Evolutionary conservation across 2,329 filamentous ascomycete genomes (phyloP).

Genomic region (Stachybotrys chlorohalonatus): DNA sequence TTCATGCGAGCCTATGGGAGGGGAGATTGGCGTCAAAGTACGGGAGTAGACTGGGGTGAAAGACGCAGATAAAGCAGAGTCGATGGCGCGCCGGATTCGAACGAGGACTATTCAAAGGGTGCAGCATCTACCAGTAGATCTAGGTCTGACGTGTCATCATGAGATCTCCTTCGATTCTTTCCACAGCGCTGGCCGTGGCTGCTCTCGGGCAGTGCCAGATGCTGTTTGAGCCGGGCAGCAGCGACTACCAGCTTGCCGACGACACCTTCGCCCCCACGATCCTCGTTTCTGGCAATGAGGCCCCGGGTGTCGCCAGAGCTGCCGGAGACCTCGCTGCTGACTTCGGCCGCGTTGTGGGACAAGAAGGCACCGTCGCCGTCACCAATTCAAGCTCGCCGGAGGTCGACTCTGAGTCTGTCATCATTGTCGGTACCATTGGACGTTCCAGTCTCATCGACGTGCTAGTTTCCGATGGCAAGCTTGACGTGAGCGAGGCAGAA

Average conservation of each 20-base stretch:
- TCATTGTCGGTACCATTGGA: constrained; percentile 62
- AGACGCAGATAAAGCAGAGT: too few species aligned
- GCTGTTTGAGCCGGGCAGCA: background rate
- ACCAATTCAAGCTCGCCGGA: background rate
- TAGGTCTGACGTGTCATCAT: background rate
- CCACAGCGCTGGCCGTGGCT: background rate
- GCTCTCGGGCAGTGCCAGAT: background rate
- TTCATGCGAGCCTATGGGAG: too few species aligned
- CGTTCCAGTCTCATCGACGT: constrained; percentile 53
- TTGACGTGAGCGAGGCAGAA: constrained; percentile 47
- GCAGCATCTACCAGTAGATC: too few species aligned
- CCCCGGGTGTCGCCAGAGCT: background rate
- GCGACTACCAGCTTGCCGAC: background rate
- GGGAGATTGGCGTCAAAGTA: too few species aligned
- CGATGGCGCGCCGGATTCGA: too few species aligned
- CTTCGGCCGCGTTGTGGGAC: background rate
- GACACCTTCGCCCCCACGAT: background rate
- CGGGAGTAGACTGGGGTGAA: too few species aligned
- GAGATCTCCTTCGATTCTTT: background rate
- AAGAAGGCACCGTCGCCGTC: background rate
- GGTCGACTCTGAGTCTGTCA: constrained; percentile 25
- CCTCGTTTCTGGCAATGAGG: background rate
- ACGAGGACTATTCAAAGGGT: too few species aligned
- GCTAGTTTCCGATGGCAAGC: constrained; percentile 43
- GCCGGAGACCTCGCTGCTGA: background rate